A percentile compares a stretch with the other conserved stretches of the same genome.
Conservation (phyloP, 805 yeast species). For the Pichia deserticola region DNA sequence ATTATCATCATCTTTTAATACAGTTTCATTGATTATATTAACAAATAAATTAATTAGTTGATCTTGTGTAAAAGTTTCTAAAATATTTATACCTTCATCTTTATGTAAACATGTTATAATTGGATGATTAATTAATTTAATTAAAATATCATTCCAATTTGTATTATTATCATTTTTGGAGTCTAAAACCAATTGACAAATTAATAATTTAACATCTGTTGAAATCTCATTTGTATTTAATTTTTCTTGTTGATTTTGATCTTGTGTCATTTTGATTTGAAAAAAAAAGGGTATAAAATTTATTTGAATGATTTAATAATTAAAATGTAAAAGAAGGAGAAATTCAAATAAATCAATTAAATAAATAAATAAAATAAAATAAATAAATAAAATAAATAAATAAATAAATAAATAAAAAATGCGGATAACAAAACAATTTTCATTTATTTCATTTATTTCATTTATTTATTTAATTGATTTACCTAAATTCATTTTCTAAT, state of each 20-base stretch:
- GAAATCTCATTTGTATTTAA: conserved; percentile 13
- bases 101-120: conserved; percentile 12
- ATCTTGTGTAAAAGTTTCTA: background rate
- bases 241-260: background rate
- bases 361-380: no score
- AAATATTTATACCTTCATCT: background rate
- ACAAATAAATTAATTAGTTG: background rate
- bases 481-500: no score
- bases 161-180: conserved; percentile 10
- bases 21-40: background rate
- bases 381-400: no score
- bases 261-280: no score
- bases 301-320: no score
- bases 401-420: no score
- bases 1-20: background rate
- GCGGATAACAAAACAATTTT: no score
- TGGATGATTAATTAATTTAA: conserved; percentile 20
- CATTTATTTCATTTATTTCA: no score
- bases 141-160: conserved; percentile 10
- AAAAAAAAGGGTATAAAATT: no score
- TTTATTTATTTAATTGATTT: no score
- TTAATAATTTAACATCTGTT: conserved; percentile 24
- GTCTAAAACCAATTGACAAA: conserved; percentile 23
- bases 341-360: no score
- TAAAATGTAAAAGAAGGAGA: no score